Base-by-base conservation (phyloP, 2,329 filamentous ascomycete genomes). In the Pseudogymnoascus destructans region DNA sequence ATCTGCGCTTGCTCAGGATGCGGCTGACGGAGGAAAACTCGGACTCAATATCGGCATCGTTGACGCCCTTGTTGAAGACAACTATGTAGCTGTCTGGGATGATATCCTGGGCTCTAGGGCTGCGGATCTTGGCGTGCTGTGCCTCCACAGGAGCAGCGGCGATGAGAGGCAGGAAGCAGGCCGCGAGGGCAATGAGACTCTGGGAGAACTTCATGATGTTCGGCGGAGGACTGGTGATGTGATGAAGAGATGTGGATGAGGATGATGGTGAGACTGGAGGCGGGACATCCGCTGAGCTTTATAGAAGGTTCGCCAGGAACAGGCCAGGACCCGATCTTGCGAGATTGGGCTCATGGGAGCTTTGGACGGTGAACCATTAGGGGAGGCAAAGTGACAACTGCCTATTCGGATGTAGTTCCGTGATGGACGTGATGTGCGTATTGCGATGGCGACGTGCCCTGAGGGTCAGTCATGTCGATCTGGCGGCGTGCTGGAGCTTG, bases 51-150 rank as follows among this genome's bases (percentile, higher is more conserved):
- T 74, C n/a, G n/a, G n/a, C n/a, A n/a, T n/a, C n/a, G n/a, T n/a
- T n/a, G n/a, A n/a, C n/a, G n/a, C n/a, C 76, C 62, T 73, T 73
- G 68, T 84, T 80, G 73, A 83, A 85, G 59, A 85, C 80, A 58
- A 85, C 80, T 61, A 86, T 84, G 69, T 82, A 86, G 55, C 74
- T 74, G 71, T 80, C 76, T 25, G 77, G 71, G 40, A 84, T 74
- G 60, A 77, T 69, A 64, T 80, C 71, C 9, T 63, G 63, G 58
- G 74, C 75, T 32, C 74, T 68, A 2, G 73, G 67, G 66, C 82
- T 84, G 65, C 71, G 69, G 65, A 66, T 65, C 54, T 68, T 68
- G 27, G 52, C 21, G 52, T 55, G 52, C 15, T 33, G 52, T 55
- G 52, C 15, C 17, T 55, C 15, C 21, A 65, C 55, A 57, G 66